phyloP scores from a whole-genome alignment of 2,329 filamentous ascomycete species.

The Clonostachys byssicola region DNA sequence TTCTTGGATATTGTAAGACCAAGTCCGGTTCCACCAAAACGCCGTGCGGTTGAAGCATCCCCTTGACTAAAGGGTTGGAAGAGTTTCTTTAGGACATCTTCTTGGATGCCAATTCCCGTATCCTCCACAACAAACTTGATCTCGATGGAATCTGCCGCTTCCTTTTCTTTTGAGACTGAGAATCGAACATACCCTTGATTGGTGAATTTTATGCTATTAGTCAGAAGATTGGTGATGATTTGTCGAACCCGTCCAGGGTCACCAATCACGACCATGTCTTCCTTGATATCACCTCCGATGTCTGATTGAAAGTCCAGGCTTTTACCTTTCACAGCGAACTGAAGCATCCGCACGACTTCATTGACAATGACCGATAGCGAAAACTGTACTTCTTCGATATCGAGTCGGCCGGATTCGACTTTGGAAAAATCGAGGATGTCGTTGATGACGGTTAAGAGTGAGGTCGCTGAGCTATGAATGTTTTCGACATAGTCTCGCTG shows the following conservation, averaged over 20 bases:
- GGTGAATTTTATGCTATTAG: constrained; percentile 74
- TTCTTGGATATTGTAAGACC: constrained; percentile 81
- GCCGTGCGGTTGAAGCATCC: constrained; percentile 72
- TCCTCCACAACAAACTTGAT: constrained; percentile 73
- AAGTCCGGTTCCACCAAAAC: constrained; percentile 76
- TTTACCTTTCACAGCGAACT: constrained; percentile 78
- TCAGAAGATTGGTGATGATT: constrained; percentile 76
- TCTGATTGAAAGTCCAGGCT: constrained; percentile 68
- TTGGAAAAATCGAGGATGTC: constrained; percentile 91
- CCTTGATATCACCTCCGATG: constrained; percentile 57
- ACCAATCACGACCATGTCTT: constrained; percentile 75
- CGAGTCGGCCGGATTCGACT: constrained; percentile 71
- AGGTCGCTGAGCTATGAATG: constrained; percentile 75
- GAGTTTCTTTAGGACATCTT: constrained; percentile 66
- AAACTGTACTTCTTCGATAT: constrained; percentile 79
- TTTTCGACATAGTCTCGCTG: constrained; percentile 73
- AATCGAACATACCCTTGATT: constrained; percentile 65
- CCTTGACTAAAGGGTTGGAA: constrained; percentile 83
- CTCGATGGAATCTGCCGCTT: constrained; percentile 60
- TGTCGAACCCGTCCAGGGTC: constrained; percentile 82
- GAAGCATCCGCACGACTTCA: constrained; percentile 83
- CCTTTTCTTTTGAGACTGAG: constrained; percentile 57
- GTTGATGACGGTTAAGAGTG: constrained; percentile 82
- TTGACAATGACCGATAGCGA: constrained; percentile 68
- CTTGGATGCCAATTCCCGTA: constrained; percentile 77